Evolutionary conservation across 2,329 filamentous ascomycete genomes (phyloP).

Genomic region (Huntiella moniliformis): DNA sequence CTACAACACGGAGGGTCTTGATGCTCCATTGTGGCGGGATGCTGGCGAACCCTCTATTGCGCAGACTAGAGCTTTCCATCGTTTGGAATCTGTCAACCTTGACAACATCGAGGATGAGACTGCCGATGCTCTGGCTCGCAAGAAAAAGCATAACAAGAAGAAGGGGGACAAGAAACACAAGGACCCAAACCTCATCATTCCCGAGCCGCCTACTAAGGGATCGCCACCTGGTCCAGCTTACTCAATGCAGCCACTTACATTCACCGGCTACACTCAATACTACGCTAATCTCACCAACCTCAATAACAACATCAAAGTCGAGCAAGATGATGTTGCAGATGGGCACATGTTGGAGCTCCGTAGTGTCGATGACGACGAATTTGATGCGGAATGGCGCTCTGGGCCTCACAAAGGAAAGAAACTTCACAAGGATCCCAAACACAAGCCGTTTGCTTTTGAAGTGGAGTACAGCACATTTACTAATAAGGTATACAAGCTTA

Average conservation of each 20-base stretch:
- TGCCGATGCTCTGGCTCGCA: constrained; percentile 17
- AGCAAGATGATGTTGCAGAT: constrained; percentile 14
- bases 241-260: constrained; percentile 61
- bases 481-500: constrained; percentile 55
- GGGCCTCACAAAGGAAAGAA: constrained; percentile 44
- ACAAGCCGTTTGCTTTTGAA: constrained; percentile 51
- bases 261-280: constrained; percentile 73
- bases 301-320: constrained; percentile 45
- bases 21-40: constrained; percentile 27
- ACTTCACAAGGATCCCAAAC: constrained; percentile 32
- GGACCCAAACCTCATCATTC: constrained; percentile 44
- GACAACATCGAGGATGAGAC: constrained; percentile 12
- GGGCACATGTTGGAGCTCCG: constrained; percentile 3
- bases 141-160: constrained; percentile 19
- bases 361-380: constrained; percentile 12
- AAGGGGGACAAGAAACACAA: constrained; percentile 27
- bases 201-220: constrained; percentile 52
- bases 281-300: constrained; percentile 84
- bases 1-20: constrained; percentile 74
- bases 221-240: constrained; percentile 76
- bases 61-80: constrained; percentile 16
- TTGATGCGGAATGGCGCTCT: constrained; percentile 38
- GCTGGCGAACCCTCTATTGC: constrained; percentile 5
- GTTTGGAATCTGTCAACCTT: constrained; percentile 16
- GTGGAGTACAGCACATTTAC: constrained; percentile 73